Evolutionary conservation across 495 filamentous ascomycete species (phyloP).

Genomic region (Penicillium egyptiacum): DNA sequence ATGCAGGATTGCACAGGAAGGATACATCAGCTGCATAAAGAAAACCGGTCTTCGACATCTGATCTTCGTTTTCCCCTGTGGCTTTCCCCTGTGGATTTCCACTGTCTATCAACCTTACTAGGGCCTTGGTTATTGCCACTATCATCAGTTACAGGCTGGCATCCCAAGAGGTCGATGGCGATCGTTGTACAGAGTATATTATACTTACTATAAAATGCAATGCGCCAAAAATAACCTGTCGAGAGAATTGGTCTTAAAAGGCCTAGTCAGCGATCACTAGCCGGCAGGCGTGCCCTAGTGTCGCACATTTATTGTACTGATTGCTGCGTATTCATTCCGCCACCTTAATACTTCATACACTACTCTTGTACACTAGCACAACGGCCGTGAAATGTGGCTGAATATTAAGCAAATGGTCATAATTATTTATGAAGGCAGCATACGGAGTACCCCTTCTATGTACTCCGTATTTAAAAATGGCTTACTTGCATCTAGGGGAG

Average conservation of each 20-base stretch:
- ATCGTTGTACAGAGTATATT: not conserved
- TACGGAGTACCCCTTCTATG: not conserved
- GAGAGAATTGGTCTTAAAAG: conserved; percentile 7
- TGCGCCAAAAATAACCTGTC: conserved; percentile 29
- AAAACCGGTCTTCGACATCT: conserved; percentile 3
- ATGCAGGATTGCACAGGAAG: conserved; percentile 24
- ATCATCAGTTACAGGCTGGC: not conserved
- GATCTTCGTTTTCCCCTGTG: conserved; percentile 2
- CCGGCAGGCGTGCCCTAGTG: conserved; percentile 23
- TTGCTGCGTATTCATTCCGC: conserved; percentile 13
- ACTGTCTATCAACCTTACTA: not conserved
- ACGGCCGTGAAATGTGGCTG: conserved; percentile 21
- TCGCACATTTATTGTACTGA: conserved; percentile 29
- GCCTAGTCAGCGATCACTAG: conserved; percentile 27
- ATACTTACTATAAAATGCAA: not conserved
- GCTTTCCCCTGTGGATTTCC: not conserved
- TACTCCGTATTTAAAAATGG: not conserved
- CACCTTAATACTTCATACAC: conserved; percentile 10
- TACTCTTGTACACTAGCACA: conserved; percentile 9
- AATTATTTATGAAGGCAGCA: conserved; percentile 4
- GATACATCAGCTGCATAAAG: conserved; percentile 26
- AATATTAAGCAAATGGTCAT: not conserved
- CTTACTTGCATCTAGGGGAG: conserved; percentile 5
- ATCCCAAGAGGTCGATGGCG: not conserved
- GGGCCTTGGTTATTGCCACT: not conserved